A percentile compares a stretch with the other conserved stretches of the same genome.
These are phyloP conservation scores for Neurospora tetrasperma DNA, from an alignment of 495 filamentous ascomycete genomes.

Conservation along the genomic window DNA sequence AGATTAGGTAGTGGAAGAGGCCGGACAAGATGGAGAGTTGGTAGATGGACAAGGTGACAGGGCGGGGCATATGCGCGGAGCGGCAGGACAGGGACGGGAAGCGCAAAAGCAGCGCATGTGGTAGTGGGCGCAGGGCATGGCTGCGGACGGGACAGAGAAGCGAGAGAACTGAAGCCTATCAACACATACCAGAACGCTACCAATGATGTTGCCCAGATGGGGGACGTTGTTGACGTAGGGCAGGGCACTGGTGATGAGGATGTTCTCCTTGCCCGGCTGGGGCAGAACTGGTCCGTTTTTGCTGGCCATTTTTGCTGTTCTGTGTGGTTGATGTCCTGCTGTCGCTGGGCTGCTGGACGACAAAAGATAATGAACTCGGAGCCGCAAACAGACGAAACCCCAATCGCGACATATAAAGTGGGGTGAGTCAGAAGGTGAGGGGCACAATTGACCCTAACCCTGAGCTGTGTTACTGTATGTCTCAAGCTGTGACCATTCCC, in stretches of 20 bases:
- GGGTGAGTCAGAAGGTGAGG: neutral
- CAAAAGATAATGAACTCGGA: neutral
- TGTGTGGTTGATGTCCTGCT: neutral
- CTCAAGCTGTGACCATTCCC: neutral
- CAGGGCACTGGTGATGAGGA: slow-evolving; percentile 55
- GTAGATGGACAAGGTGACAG: neutral
- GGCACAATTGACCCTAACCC: neutral
- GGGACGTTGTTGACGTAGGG: slow-evolving; percentile 96
- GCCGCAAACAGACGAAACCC: neutral
- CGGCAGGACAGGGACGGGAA: neutral
- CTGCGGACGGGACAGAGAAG: neutral
- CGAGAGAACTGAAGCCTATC: neutral
- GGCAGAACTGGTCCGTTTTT: slow-evolving; percentile 25
- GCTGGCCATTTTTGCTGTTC: neutral
- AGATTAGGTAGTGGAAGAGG: neutral
- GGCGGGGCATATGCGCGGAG: neutral
- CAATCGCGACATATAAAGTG: neutral
- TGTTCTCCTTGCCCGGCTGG: slow-evolving; percentile 38
- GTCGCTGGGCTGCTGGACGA: neutral
- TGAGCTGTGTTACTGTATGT: neutral
- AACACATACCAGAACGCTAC: slow-evolving; percentile 56
- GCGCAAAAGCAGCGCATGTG: neutral
- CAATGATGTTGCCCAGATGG: slow-evolving; percentile 89
- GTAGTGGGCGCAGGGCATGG: neutral
- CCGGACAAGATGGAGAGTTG: neutral